Base-by-base conservation (phyloP, 139 green algal species). In the Coccomyxa sp. region DNA sequence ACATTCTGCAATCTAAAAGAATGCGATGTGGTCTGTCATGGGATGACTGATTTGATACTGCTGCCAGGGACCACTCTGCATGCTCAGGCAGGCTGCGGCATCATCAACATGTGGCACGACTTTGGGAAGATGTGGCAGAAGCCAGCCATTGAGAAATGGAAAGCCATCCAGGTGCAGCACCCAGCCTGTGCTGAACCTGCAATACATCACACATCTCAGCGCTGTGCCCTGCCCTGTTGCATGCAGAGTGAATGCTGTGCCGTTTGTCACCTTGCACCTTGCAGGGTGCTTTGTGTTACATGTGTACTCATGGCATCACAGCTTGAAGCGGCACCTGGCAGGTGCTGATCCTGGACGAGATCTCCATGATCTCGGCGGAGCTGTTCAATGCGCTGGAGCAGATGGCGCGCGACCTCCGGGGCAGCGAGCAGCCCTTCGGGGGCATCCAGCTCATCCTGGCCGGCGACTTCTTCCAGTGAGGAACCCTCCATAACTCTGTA, bases 381-480 rank as follows among this genome's bases (percentile, higher is more conserved):
- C 75, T 94, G 38, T 89, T 87, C 36, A 68, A 88, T 54, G 39
- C 78, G 79, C 75, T 91, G 39, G 89, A 91, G 78, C 40, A 74
- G 1, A 55, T 74, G 39, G 35, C 76, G 16, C 55, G 80, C 16
- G 38, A 75, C 39, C 29, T 89, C 0, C 79, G 82, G 0, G 54
- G 74, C 37, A 54, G 80, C n/a, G 31, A 75, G 8, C 6, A 74
- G 35, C 82, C 89, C 29, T 90, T 78, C 38, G 90, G 90, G 10
- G 90, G 90, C 0, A 79, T 94, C 68, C 89, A 93, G 83, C 80
- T 94, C 16, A 79, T 94, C 0, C 79, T 93, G 35, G 88, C 75
- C 31, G 90, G 90, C 8, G 90, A 94, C 81, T 94, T 87, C 77
- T 91, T 89, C 71, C 90, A 94, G 86, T 82, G 58, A 74, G 77